Evolutionary conservation across 345 rosid species (phyloP).

Genomic region (Syzygium aromaticum): DNA sequence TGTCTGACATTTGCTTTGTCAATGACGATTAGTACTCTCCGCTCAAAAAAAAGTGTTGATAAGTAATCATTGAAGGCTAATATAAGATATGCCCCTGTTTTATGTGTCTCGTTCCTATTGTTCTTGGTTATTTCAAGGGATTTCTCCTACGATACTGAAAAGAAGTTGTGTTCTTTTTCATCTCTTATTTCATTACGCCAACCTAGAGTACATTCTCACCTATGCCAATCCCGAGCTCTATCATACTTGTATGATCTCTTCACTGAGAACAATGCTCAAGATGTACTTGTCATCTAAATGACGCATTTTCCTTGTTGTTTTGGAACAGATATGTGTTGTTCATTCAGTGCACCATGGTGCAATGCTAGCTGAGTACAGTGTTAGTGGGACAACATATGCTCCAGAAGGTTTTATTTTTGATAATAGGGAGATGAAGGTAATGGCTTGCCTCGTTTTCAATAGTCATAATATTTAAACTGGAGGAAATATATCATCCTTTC

Average conservation of each 20-base stretch:
- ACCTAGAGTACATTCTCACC: background rate
- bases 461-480: conserved; percentile 1
- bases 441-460: background rate
- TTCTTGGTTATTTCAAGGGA: background rate
- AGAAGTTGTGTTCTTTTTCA: background rate
- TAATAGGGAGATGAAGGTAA: conserved; percentile 62
- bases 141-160: background rate
- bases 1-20: background rate
- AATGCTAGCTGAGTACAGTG: conserved; percentile 56
- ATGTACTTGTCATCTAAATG: background rate
- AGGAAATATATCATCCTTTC: background rate
- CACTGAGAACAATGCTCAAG: background rate
- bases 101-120: background rate
- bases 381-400: conserved; percentile 93
- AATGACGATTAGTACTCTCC: background rate
- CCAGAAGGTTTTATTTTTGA: conserved; percentile 88
- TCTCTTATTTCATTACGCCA: background rate
- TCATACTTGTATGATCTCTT: background rate
- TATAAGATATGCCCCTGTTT: background rate
- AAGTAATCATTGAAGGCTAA: background rate
- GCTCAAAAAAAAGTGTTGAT: background rate
- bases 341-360: conserved; percentile 66
- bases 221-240: background rate
- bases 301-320: conserved; percentile 1
- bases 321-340: conserved; percentile 72